phyloP scores from a whole-genome alignment of 768 basidiomycete genomes.

The Holtermanniella nyarrowii region DNA sequence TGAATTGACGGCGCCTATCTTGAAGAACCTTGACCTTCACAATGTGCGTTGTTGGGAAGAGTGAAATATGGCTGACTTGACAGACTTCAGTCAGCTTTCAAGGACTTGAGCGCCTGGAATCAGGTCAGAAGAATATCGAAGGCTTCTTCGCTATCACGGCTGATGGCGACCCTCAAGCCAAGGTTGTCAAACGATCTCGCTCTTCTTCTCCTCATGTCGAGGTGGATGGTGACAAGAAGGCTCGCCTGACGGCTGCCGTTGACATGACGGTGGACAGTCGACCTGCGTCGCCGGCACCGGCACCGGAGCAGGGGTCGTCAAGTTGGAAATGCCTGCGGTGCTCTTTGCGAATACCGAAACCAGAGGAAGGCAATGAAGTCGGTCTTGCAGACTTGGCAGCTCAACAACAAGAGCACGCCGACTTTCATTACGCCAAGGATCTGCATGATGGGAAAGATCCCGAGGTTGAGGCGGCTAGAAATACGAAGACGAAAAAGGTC shows the following conservation, averaged over 20 bases:
- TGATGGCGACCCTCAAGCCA: no score
- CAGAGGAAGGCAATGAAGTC: slow-evolving; percentile 2
- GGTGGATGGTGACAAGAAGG: slow-evolving; percentile 41
- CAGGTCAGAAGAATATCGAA: slow-evolving; percentile 77
- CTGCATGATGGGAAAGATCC: slow-evolving; percentile 47
- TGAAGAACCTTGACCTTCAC: slow-evolving; percentile 53
- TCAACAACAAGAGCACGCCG: slow-evolving; percentile 59
- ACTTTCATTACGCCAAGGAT: slow-evolving; percentile 80
- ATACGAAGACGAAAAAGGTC: slow-evolving; percentile 11
- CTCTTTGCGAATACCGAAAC: not conserved
- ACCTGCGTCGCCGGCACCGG: slow-evolving; percentile 18
- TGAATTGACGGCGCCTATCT: slow-evolving; percentile 58
- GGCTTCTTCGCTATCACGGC: slow-evolving; percentile 57
- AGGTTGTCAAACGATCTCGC: slow-evolving; percentile 11
- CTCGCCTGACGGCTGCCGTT: slow-evolving; percentile 38
- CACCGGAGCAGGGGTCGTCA: not conserved
- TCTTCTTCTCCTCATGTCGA: slow-evolving; percentile 9
- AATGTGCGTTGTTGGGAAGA: slow-evolving; percentile 44
- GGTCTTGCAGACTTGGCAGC: slow-evolving; percentile 11
- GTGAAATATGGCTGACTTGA: not conserved
- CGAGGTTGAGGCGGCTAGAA: slow-evolving; percentile 37
- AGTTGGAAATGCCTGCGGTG: not conserved
- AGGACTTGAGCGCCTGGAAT: slow-evolving; percentile 35
- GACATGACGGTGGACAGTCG: slow-evolving; percentile 35
- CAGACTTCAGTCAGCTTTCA: slow-evolving; percentile 35